Percentiles rank a stretch among this genome's conserved stretches.
These are phyloP conservation scores for Malassezia dermatis DNA, from an alignment of 1,284 basidiomycete genomes.

Conservation along the genomic window DNA sequence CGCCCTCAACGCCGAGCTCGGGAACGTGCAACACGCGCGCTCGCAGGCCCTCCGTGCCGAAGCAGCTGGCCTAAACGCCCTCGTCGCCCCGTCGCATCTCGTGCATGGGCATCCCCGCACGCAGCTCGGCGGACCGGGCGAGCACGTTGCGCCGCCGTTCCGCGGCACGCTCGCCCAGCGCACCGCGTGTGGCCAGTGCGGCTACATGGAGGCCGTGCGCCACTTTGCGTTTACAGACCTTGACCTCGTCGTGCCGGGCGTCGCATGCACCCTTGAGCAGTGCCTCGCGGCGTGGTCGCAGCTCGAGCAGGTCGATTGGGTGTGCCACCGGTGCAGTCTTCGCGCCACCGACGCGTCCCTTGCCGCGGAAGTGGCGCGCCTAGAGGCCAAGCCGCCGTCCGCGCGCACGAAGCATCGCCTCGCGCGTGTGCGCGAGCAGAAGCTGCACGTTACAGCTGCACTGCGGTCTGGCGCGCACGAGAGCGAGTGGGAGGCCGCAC, in stretches of 20 bases:
- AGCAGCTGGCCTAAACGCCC: slow-evolving; percentile 23
- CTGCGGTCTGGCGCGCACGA: slow-evolving; percentile 28
- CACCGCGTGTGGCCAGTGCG: slow-evolving; percentile 39
- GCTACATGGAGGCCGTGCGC: slow-evolving; percentile 42
- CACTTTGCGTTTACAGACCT: slow-evolving; percentile 34
- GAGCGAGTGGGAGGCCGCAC: slow-evolving; percentile 21
- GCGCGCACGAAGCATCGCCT: background rate
- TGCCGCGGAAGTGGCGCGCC: slow-evolving; percentile 6
- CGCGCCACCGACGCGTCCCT: slow-evolving; percentile 17
- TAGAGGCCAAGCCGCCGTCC: background rate
- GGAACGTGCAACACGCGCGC: slow-evolving; percentile 20
- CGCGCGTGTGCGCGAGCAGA: background rate
- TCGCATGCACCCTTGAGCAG: slow-evolving; percentile 32
- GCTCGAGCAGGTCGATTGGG: slow-evolving; percentile 43
- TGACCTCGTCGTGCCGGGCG: slow-evolving; percentile 28
- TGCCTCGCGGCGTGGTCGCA: slow-evolving; percentile 34
- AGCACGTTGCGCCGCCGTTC: slow-evolving; percentile 23
- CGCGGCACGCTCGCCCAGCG: slow-evolving; percentile 25
- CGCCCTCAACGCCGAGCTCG: slow-evolving; percentile 35
- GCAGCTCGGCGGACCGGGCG: slow-evolving; percentile 6
- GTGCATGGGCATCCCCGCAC: slow-evolving; percentile 2
- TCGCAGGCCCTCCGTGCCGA: slow-evolving; percentile 3
- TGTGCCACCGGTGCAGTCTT: slow-evolving; percentile 41
- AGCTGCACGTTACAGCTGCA: slow-evolving; percentile 7
- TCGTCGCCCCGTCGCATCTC: slow-evolving; percentile 21